phyloP scores from a whole-genome alignment of 1,284 basidiomycete genomes.

The Ganoderma boninense region DNA sequence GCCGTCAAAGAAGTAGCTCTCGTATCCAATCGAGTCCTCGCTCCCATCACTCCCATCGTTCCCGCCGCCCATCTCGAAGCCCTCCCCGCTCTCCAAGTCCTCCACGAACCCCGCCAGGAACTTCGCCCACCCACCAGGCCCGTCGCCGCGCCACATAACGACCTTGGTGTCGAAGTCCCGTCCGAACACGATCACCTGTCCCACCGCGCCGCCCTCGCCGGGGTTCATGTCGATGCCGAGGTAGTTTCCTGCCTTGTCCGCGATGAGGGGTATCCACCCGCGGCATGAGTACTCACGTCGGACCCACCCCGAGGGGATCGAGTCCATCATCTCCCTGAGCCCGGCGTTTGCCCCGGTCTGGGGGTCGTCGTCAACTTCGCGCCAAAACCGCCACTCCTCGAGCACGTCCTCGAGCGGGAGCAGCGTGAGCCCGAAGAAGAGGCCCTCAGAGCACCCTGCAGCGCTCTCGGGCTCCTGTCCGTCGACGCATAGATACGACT shows the following conservation, averaged over 20 bases:
- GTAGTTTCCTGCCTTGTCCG: constrained; percentile 96
- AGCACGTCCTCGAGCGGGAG: constrained; percentile 90
- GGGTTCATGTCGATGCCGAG: constrained; percentile 96
- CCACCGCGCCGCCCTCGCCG: constrained; percentile 75
- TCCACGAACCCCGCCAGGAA: constrained; percentile 96
- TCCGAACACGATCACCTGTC: constrained; percentile 98
- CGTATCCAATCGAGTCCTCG: constrained; percentile 88
- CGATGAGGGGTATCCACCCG: constrained; percentile 96
- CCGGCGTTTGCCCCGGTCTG: constrained; percentile 77
- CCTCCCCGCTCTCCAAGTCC: constrained; percentile 90
- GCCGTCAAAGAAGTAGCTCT: constrained; percentile 86
- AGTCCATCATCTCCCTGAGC: constrained; percentile 84
- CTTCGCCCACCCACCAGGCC: constrained; percentile 91
- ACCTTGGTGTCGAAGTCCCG: constrained; percentile 98
- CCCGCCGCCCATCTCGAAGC: constrained; percentile 76
- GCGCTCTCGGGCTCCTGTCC: constrained; percentile 90
- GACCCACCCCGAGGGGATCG: constrained; percentile 93
- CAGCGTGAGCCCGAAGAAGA: constrained; percentile 88
- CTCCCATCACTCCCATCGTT: constrained; percentile 65
- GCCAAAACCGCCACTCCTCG: constrained; percentile 95
- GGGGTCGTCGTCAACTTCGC: constrained; percentile 89
- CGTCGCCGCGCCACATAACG: constrained; percentile 92
- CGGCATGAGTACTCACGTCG: constrained; percentile 90
- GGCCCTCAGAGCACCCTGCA: constrained; percentile 85
- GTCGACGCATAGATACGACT: constrained; percentile 85